Percentiles rank a stretch among this genome's conserved stretches.
These are phyloP conservation scores for Yamadazyma pseudoaaseri DNA, from an alignment of 1,139 yeast genomes.

Conservation along the genomic window DNA sequence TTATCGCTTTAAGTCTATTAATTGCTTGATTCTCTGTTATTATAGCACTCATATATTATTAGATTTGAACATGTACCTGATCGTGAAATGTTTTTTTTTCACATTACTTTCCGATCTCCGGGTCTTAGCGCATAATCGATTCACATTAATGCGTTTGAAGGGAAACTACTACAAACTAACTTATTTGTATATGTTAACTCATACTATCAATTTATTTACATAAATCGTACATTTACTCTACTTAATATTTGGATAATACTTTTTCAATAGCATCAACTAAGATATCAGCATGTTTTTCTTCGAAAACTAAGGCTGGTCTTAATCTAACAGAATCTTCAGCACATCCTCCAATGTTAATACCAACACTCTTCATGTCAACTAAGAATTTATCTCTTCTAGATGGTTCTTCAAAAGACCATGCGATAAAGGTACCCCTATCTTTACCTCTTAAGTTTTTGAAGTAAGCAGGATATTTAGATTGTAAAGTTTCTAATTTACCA, in stretches of 20 bases:
- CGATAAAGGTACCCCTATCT: constrained; percentile 67
- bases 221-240: background rate
- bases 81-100: background rate
- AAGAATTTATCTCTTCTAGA: constrained; percentile 52
- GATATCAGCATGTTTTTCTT: constrained; percentile 63
- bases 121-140: too few species aligned
- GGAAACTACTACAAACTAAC: too few species aligned
- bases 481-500: constrained; percentile 41
- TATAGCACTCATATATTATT: background rate
- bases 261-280: constrained; percentile 51
- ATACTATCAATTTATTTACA: background rate
- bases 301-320: constrained; percentile 70
- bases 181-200: too few species aligned
- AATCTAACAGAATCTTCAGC: constrained; percentile 64
- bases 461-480: constrained; percentile 42
- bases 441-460: constrained; percentile 63
- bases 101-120: background rate
- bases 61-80: background rate
- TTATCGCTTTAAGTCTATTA: constrained; percentile 22
- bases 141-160: too few species aligned
- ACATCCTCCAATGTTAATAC: constrained; percentile 75
- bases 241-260: constrained; percentile 39
- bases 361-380: constrained; percentile 47
- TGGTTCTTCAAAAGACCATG: constrained; percentile 60
- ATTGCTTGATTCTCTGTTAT: background rate